phyloP scores from a whole-genome alignment of 2,329 filamentous ascomycete genomes.

The Raffaelea ambrosiae region DNA sequence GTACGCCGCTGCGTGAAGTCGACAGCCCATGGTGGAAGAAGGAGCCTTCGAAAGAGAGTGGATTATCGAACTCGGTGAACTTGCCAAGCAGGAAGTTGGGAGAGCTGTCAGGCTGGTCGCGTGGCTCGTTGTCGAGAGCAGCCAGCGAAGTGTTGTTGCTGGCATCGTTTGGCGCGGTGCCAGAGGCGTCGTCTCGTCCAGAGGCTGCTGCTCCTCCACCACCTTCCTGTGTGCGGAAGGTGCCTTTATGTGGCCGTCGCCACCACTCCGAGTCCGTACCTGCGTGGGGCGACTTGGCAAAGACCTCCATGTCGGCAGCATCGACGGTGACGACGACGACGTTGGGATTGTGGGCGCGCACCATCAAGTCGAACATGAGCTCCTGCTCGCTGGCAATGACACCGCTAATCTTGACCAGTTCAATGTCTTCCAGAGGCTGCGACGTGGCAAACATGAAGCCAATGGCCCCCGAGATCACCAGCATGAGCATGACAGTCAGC shows the following conservation, averaged over 20 bases:
- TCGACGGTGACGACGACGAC: slow-evolving; percentile 80
- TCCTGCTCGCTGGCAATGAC: slow-evolving; percentile 92
- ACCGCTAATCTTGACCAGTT: slow-evolving; percentile 73
- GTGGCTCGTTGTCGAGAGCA: slow-evolving; percentile 27
- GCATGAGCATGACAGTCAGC: slow-evolving; percentile 69
- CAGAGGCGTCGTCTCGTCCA: too few species aligned
- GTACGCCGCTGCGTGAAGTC: slow-evolving; percentile 72
- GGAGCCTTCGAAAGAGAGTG: slow-evolving; percentile 80
- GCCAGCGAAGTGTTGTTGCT: slow-evolving; percentile 24
- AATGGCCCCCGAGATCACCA: slow-evolving; percentile 77
- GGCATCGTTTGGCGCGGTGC: neutral
- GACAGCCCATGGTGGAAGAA: slow-evolving; percentile 69
- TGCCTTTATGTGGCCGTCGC: slow-evolving; percentile 27
- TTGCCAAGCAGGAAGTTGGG: slow-evolving; percentile 90
- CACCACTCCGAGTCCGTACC: slow-evolving; percentile 59
- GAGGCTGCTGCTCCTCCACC: too few species aligned
- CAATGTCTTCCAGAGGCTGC: slow-evolving; percentile 72
- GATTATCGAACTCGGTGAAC: slow-evolving; percentile 78
- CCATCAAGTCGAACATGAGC: slow-evolving; percentile 84
- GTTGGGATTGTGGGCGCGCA: slow-evolving; percentile 87
- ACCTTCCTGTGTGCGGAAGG: too few species aligned
- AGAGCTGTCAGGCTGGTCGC: slow-evolving; percentile 54
- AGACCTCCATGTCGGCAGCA: slow-evolving; percentile 83
- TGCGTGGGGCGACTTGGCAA: slow-evolving; percentile 87
- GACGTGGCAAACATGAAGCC: slow-evolving; percentile 89